phyloP scores from a whole-genome alignment of 257 asterid species.

The Penstemon barbatus region DNA sequence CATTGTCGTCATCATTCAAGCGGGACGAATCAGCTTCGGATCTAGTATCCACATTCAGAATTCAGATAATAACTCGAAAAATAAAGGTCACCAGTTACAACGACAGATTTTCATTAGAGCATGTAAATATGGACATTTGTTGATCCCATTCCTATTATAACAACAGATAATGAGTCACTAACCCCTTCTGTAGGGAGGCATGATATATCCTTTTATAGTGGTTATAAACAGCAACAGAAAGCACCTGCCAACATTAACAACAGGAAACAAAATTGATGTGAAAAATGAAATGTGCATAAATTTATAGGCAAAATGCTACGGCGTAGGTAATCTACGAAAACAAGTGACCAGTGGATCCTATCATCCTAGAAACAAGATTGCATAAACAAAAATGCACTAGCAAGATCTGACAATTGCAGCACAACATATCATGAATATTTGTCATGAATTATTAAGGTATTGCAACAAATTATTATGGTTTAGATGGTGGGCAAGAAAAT shows the following conservation, averaged over 20 bases:
- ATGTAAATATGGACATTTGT: conserved; percentile 18
- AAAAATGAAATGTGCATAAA: conserved; percentile 16
- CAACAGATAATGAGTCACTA: conserved; percentile 35
- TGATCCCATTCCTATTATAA: conserved; percentile 3
- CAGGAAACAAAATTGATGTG: conserved; percentile 1
- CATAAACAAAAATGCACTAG: too few relatives aligned
- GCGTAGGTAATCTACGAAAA: background rate
- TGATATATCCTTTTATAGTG: conserved; percentile 87
- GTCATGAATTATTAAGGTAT: conserved; percentile 3
- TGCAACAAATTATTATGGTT: background rate
- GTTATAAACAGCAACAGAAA: conserved; percentile 87
- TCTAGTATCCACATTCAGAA: conserved; percentile 47
- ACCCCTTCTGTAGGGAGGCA: conserved; percentile 73
- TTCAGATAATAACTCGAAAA: conserved; percentile 17
- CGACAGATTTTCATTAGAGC: conserved; percentile 16
- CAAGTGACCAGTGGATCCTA: conserved; percentile 29
- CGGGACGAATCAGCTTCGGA: conserved; percentile 54
- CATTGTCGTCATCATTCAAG: conserved; percentile 64
- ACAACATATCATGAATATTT: conserved; percentile 14
- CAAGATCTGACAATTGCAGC: background rate
- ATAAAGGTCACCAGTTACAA: conserved; percentile 6
- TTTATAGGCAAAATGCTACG: conserved; percentile 7
- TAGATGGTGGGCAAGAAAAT: conserved; percentile 14
- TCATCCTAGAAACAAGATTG: conserved; percentile 14
- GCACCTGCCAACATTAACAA: conserved; percentile 60